Conservation (phyloP, 1,139 yeast genomes). For the Blastobotrys illinoisensis region DNA sequence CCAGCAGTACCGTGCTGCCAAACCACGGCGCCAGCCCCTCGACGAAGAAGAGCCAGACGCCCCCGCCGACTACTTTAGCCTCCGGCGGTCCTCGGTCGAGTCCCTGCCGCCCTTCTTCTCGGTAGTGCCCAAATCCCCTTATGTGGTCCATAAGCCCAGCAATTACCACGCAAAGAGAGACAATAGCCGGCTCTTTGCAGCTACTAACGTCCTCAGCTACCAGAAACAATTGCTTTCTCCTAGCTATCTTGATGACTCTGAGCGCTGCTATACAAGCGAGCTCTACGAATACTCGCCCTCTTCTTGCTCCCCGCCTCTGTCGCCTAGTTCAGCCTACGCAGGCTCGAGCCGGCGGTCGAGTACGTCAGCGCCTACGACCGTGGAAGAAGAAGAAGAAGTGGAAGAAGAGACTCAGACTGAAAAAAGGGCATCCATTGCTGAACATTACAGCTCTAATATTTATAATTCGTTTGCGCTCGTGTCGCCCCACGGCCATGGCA, state of each 20-base stretch:
- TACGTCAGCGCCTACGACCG: neutral
- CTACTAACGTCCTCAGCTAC: neutral
- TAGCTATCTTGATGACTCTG: neutral
- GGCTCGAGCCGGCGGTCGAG: neutral
- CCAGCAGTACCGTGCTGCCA: neutral
- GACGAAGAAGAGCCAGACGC: neutral
- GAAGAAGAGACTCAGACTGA: neutral
- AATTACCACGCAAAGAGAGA: neutral
- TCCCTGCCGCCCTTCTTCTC: neutral
- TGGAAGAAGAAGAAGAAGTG: neutral
- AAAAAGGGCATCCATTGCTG: neutral
- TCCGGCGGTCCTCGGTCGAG: neutral
- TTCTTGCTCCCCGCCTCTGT: neutral
- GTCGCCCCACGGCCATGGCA: slow-evolving; percentile 9
- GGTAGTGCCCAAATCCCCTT: neutral
- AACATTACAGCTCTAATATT: slow-evolving; percentile 9
- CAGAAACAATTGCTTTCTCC: neutral
- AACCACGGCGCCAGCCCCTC: neutral
- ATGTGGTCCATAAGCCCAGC: neutral
- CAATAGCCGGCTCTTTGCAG: neutral
- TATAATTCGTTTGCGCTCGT: slow-evolving; percentile 19
- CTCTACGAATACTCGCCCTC: neutral
- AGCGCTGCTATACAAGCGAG: neutral
- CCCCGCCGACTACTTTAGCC: neutral
- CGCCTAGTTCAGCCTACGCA: neutral